Evolutionary conservation across 2,329 filamentous ascomycete genomes (phyloP), one percentile per base, ranked within the genome.

Genomic region (Aschersonia sp.): DNA sequence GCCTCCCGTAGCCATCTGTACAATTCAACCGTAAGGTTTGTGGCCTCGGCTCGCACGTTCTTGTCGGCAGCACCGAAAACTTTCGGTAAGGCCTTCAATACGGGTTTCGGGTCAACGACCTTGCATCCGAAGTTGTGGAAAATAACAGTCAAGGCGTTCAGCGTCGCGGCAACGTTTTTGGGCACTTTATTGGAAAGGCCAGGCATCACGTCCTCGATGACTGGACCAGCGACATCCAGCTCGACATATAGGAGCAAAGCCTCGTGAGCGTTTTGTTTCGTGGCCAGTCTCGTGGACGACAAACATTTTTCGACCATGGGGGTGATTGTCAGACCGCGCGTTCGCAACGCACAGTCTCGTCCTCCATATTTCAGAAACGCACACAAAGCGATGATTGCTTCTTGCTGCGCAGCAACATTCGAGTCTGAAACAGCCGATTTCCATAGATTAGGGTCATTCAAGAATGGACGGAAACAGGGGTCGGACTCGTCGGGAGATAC

Each of bases 1-100:
- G 90, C 90, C 54, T 98, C 92, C 55, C 90, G 85, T 35, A 98
- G 73, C 92, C 94, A 98, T 65, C 92, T 76, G 66, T 98, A 98
- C 49, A 98, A 78, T 61, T 98, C 94, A 44, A 96, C 87, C 0
- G 90, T 85, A 49, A 98, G 71, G 56, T 84, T 88, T 44, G 92
- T 92, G 31, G 89, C 88, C 63, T 96, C 92, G 4, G 89, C 88
- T 65, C 92, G 83, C 12, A 98, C 87, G 62, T 97, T 97, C 68
- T 98, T 98, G 72, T 98, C 92, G 33, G 92, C 90, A 62, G 97
- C 92, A 22, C 87, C 87, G 60, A 96, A 98, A 2, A 83, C 83
- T 61, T 95, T 94, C 4, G 92, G 88, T 2, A 98, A 71, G 9
- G 78, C 69, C 62, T 97, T 97, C 50, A 97, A 75, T 22, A 94